phyloP scores from a whole-genome alignment of 441 rosid species.

The Gossypium lobatum region DNA sequence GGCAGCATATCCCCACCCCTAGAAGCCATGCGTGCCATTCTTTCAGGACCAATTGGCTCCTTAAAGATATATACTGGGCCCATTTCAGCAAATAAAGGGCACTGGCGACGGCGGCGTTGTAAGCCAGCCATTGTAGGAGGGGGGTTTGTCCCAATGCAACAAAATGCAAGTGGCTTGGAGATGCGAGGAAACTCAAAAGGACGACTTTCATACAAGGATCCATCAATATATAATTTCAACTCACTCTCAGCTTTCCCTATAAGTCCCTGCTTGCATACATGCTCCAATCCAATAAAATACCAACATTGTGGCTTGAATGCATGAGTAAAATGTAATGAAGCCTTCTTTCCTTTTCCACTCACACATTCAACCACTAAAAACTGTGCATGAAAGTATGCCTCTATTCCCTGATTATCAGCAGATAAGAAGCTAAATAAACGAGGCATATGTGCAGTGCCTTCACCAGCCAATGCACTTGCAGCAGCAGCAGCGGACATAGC shows the following conservation, averaged over 20 bases:
- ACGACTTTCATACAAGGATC: slow-evolving; percentile 88
- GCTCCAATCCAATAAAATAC: slow-evolving; percentile 97
- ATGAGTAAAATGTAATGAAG: slow-evolving; percentile 94
- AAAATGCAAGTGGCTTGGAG: slow-evolving; percentile 92
- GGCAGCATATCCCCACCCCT: slow-evolving; percentile 97
- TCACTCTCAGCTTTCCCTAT: slow-evolving; percentile 94
- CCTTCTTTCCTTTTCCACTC: slow-evolving; percentile 92
- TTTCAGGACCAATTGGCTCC: slow-evolving; percentile 92
- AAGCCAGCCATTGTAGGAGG: slow-evolving; percentile 99
- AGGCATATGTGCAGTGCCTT: slow-evolving; percentile 99
- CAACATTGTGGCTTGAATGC: slow-evolving; percentile 99
- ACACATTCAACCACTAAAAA: slow-evolving; percentile 97
- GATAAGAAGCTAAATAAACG: slow-evolving; percentile 95
- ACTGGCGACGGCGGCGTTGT: slow-evolving; percentile 96
- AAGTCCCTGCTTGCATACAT: slow-evolving; percentile 75
- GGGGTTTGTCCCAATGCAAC: slow-evolving; percentile 98
- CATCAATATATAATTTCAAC: slow-evolving; percentile 86
- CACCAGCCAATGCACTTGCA: slow-evolving; percentile 99
- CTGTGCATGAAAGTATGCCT: slow-evolving; percentile 98
- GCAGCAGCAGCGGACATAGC: slow-evolving; percentile 99
- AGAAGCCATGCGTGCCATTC: slow-evolving; percentile 82
- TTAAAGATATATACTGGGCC: slow-evolving; percentile 95
- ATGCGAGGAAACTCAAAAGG: slow-evolving; percentile 96
- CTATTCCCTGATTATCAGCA: slow-evolving; percentile 95
- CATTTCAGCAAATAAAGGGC: slow-evolving; percentile 99